phyloP scores from a whole-genome alignment of 2,329 filamentous ascomycete genomes.

The Colletotrichum lentis region DNA sequence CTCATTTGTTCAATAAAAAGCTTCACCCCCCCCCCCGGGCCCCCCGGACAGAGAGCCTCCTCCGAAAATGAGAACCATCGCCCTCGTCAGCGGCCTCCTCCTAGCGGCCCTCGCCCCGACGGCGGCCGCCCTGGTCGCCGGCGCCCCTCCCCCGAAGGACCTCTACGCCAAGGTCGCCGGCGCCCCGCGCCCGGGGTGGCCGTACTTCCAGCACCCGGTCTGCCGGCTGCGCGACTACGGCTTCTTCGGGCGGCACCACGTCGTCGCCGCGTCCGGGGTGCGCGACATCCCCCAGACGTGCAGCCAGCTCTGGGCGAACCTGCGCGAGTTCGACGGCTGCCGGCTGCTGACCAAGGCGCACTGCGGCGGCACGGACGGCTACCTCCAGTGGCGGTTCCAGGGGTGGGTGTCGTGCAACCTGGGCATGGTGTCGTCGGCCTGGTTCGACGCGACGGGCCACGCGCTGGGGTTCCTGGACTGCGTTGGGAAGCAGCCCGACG shows the following conservation, averaged over 20 bases:
- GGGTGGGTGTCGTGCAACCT: background rate
- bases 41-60: too few relatives aligned
- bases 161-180: background rate
- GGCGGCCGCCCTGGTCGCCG: background rate
- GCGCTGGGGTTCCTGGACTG: background rate
- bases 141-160: background rate
- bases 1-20: too few relatives aligned
- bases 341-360: background rate
- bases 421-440: background rate
- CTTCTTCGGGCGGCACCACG: background rate
- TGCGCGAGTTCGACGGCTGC: background rate
- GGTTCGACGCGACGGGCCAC: background rate
- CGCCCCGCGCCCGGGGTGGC: background rate
- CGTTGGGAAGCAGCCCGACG: background rate
- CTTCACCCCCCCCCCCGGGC: too few relatives aligned
- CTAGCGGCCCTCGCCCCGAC: background rate
- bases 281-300: background rate
- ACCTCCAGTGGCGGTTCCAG: background rate
- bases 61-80: background rate
- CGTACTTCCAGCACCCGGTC: background rate
- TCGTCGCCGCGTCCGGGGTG: background rate
- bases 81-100: background rate
- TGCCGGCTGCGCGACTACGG: background rate
- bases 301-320: background rate
- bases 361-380: background rate